Base-by-base conservation (phyloP, 768 basidiomycete species). In the Pleurotus cornucopiae region DNA sequence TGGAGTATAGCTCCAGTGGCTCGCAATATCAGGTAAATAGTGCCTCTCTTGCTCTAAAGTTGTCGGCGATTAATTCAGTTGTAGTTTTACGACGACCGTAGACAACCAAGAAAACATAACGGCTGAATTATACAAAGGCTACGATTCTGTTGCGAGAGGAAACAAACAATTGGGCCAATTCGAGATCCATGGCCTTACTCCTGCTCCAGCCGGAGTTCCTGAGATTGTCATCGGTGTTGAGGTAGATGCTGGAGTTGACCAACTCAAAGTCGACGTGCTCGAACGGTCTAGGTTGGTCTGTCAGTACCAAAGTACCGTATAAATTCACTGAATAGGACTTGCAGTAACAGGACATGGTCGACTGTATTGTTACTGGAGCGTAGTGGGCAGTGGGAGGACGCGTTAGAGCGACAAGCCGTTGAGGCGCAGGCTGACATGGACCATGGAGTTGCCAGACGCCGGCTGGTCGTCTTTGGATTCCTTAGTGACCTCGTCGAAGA, bases 151-250 rank as follows among this genome's bases (percentile, higher is more conserved):
- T 67, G 93, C 93, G 47, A 92, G 89, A 76, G 87, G 92, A 75
- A 95, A 95, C 78, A 89, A 93, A 76, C 75, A 89, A 41, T 83
- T 95, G 60, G 92, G 93, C 62, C 86, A 93, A 72, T 94, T 95
- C 66, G 91, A 94, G 71, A 81, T 96, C n/a, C 85, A 85, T 54
- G 89, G 90, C 57, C 93, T 95, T 60, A 90, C 86, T 16, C 90
- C 91, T 20, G 91, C 91, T 6, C 89, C 91, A 46, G 86, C 88
- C 66, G 93, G 93, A 70, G 87, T 92, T 59, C 93, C 93, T 58
- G 89, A 94, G 65, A 86, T 95, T 59, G 91, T 94, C 69, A 91
- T 94, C 63, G 93, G 89, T 3, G 93, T 96, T 69, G 89, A 92
- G 62, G 84, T 96, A 60, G 91, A 95, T 64, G 87, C 87, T 39